These are phyloP conservation scores for Albifimbria verrucaria DNA, from an alignment of 2,329 filamentous ascomycete genomes.

Conservation along the genomic window DNA sequence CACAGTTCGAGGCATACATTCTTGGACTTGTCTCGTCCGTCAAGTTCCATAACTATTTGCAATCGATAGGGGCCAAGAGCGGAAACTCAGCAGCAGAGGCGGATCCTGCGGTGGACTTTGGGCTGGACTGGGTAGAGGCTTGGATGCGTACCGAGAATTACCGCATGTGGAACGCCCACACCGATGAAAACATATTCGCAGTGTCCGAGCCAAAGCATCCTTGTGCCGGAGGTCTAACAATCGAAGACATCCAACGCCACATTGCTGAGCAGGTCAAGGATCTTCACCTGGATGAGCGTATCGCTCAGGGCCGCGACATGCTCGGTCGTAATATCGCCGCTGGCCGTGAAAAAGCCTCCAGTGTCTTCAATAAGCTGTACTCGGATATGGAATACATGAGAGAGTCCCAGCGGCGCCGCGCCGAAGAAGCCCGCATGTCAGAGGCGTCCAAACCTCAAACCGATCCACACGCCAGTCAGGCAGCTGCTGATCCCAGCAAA, in stretches of 20 bases:
- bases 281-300: conserved; percentile 85
- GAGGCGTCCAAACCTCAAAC: conserved; percentile 10
- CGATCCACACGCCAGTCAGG: conserved; percentile 3
- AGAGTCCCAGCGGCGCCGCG: conserved; percentile 40
- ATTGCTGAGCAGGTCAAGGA: conserved; percentile 91
- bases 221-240: conserved; percentile 85
- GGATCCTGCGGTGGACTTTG: conserved; percentile 82
- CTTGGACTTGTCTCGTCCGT: conserved; percentile 82
- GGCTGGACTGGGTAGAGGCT: conserved; percentile 76
- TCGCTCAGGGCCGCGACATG: conserved; percentile 78
- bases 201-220: conserved; percentile 92
- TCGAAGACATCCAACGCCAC: conserved; percentile 90
- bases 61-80: conserved; percentile 68
- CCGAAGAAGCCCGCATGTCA: conserved; percentile 32
- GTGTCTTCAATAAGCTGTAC: conserved; percentile 84
- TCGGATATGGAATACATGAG: conserved; percentile 73
- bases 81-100: conserved; percentile 68
- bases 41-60: conserved; percentile 78
- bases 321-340: conserved; percentile 87
- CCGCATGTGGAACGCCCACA: conserved; percentile 76
- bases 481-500: conserved; percentile 25
- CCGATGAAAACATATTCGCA: conserved; percentile 87
- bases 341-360: conserved; percentile 82
- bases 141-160: conserved; percentile 92
- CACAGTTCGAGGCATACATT: conserved; percentile 96